phyloP scores from a whole-genome alignment of 352 stramenopile species.

The Globisporangium ultimum region DNA sequence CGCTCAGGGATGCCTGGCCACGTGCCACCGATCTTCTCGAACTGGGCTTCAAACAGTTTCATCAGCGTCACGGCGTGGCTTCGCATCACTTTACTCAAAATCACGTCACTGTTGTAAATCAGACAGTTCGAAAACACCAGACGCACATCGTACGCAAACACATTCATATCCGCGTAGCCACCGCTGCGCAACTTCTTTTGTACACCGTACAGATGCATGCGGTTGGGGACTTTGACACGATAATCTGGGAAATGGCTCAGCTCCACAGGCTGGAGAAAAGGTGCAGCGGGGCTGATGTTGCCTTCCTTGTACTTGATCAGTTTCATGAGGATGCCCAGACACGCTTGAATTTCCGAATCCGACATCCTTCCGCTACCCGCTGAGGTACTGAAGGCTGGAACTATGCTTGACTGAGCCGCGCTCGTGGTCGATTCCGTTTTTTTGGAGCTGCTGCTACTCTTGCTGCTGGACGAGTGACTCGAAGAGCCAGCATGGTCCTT shows the following conservation, averaged over 20 bases:
- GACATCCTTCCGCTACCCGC: conserved; percentile 42
- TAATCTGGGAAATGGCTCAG: conserved; percentile 83
- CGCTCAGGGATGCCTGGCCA: conserved; percentile 69
- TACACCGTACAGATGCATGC: conserved; percentile 83
- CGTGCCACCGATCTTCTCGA: conserved; percentile 60
- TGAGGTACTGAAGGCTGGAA: background rate
- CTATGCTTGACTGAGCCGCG: background rate
- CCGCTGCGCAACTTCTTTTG: conserved; percentile 82
- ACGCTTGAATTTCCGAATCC: conserved; percentile 48
- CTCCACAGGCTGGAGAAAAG: conserved; percentile 82
- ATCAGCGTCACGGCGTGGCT: conserved; percentile 82
- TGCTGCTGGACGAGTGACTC: background rate
- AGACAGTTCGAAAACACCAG: conserved; percentile 88
- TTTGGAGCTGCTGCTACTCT: background rate
- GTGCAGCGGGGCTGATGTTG: conserved; percentile 59
- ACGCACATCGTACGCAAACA: conserved; percentile 76
- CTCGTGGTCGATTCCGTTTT: conserved; percentile 1
- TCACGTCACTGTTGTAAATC: conserved; percentile 86
- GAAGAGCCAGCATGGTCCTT: background rate
- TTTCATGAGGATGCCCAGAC: conserved; percentile 68
- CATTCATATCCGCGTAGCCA: conserved; percentile 56
- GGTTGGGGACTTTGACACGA: conserved; percentile 76
- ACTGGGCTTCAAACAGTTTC: conserved; percentile 76
- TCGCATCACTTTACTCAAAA: conserved; percentile 80
- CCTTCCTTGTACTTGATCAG: conserved; percentile 86